Evolutionary conservation across 1,284 basidiomycete genomes (phyloP), one percentile per base, ranked within the genome.

Genomic region (Naganishia cerealis): DNA sequence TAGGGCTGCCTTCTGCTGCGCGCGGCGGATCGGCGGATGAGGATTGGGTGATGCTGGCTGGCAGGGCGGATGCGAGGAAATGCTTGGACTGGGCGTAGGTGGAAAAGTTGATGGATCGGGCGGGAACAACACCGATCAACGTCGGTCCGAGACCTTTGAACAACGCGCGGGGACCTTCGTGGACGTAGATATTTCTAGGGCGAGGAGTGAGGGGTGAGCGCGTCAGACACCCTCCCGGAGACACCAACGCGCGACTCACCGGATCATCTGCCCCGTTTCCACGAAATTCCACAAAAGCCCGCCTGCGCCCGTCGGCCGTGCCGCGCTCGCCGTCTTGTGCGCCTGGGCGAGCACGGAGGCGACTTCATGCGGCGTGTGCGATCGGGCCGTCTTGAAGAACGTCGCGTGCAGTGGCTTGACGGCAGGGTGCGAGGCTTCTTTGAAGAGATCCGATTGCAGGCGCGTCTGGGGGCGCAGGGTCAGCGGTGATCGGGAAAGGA

Each of bases 61-160:
- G 80, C 81, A 97, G 92, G 21, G 84, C 78, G 59, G 90, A 85
- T 13, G 94, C 92, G 61, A 96, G 90, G 70, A 95, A 81, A 53
- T 89, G 88, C 80, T 99, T 99, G 58, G 94, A 93, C 75, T 96
- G 99, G 24, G 95, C 96, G 75, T 99, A 99, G 16, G 92, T 91
- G 84, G 91, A 99, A 81, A 99, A 99, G 81, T 97, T 94, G 83
- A 99, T 98, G 7, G 93, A 82, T 57, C 84, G 87, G 0, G 94
- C 95, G 0, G 96, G 96, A 42, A 99, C 87, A 66, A 92, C 94
- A 67, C 96, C 96, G 38, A 95, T 92, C 0, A 99, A 85, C 0
- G 93, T 96, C 0, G 96, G 93, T 0, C 92, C 94, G 2, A 99
- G 86, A 59, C 95, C 95, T 77, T 91, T 94, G 84, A 98, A 98